Conservation (phyloP, 345 rosid genomes). For the Hypericum perforatum region DNA sequence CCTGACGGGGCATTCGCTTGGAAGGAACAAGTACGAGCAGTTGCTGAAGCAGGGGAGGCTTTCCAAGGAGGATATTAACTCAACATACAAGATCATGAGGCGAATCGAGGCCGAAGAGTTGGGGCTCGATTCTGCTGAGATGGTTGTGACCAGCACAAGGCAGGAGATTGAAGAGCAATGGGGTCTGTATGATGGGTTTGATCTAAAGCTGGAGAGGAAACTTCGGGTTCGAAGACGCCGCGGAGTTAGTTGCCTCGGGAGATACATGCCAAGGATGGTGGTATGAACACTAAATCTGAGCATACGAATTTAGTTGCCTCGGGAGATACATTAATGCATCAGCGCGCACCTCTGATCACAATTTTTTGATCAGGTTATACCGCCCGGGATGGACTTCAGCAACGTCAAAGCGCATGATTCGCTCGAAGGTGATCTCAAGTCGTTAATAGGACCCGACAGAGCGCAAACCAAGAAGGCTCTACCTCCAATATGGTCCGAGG, state of each 20-base stretch:
- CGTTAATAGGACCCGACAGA: slow-evolving; percentile 47
- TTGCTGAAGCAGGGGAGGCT: slow-evolving; percentile 59
- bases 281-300: slow-evolving; percentile 21
- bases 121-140: slow-evolving; percentile 49
- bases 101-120: slow-evolving; percentile 55
- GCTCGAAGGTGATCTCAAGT: slow-evolving; percentile 44
- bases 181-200: slow-evolving; percentile 71
- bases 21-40: slow-evolving; percentile 64
- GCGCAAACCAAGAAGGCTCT: slow-evolving; percentile 52
- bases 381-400: slow-evolving; percentile 72
- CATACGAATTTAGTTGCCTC: background rate
- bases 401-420: slow-evolving; percentile 42
- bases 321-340: background rate
- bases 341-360: background rate
- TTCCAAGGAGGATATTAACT: slow-evolving; percentile 44
- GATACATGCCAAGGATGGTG: slow-evolving; percentile 65
- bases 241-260: slow-evolving; percentile 60
- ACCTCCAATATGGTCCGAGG: slow-evolving; percentile 88
- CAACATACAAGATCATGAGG: slow-evolving; percentile 52
- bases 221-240: slow-evolving; percentile 51
- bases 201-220: slow-evolving; percentile 53
- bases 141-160: slow-evolving; percentile 64
- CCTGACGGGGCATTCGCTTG: slow-evolving; percentile 57
- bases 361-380: slow-evolving; percentile 41
- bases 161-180: slow-evolving; percentile 75